Base-by-base conservation (phyloP, 768 basidiomycete species). In the Mycena vitilis region DNA sequence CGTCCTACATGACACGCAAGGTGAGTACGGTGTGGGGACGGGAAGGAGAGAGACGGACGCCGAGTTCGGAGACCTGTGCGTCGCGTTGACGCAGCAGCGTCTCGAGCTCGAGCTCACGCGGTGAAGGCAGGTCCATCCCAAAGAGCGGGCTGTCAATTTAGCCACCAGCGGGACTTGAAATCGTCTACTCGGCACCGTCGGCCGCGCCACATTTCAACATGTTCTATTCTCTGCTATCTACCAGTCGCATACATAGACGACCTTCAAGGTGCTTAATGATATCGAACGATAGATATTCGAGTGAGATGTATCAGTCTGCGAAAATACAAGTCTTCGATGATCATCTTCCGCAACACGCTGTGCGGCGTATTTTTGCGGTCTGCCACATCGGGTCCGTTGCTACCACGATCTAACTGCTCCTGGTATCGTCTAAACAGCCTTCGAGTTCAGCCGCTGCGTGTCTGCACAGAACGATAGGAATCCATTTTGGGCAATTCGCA, bases 91-190 rank as follows among this genome's bases (percentile, higher is more conserved):
- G 85, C n/a, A 95, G 81, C 16, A 92, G 84, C 36, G 88, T 85
- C 79, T 95, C 95, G 48, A 95, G 89, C 78, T 95, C 92, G 69
- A 94, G 83, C 80, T 95, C 93, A 78, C 94, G 86, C 60, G 88
- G 80, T 52, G 90, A 86, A 23, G 94, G 94, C 40, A 93, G 80
- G 68, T 89, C 87, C 91, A 93, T 93, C 76, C 30, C 30, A 30
- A 30, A 30, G 30, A 30, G 30, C 30, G 30, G 30, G 30, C 30
- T 30, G 3, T 62, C 23, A 36, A 47, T 34, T 63, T 40, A 49
- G 47, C 57, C 44, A 13, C 12, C 5, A 49, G 48, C 22, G 42
- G 58, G 45, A 30, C n/a, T 38, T 22, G 11, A 40, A 40, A 5
- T 40, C 15, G 10, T 40, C 40, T 4, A 10, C 40, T 40, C 40